phyloP scores from a whole-genome alignment of 1,139 yeast species.

The Meyerozyma sp. region DNA sequence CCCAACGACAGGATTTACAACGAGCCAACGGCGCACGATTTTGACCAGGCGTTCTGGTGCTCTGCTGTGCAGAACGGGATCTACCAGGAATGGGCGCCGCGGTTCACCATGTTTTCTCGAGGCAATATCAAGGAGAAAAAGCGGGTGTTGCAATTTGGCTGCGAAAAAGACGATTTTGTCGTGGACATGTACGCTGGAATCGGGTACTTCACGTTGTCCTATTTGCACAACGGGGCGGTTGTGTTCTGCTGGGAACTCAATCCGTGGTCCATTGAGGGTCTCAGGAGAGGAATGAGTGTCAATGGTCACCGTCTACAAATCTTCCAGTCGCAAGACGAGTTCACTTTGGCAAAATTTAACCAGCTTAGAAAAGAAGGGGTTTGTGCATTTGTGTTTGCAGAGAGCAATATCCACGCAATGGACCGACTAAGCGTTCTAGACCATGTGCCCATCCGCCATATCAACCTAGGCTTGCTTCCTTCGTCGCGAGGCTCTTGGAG shows the following conservation, averaged over 20 bases:
- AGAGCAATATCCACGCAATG: constrained; percentile 51
- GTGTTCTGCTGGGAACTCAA: constrained; percentile 81
- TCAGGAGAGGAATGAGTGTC: constrained; percentile 46
- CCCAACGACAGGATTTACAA: constrained; percentile 19
- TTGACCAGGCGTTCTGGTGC: constrained; percentile 66
- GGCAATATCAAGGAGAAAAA: constrained; percentile 83
- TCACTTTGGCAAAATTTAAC: constrained; percentile 14
- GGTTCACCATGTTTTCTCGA: constrained; percentile 83
- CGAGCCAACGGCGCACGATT: constrained; percentile 39
- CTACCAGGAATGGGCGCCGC: constrained; percentile 78
- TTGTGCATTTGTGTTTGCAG: constrained; percentile 45
- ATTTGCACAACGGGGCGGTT: constrained; percentile 50
- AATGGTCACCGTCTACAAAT: constrained; percentile 41
- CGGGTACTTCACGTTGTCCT: constrained; percentile 77
- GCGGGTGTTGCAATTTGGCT: constrained; percentile 42
- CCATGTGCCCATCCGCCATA: constrained; percentile 43
- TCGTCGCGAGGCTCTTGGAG: constrained; percentile 61
- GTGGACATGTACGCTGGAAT: constrained; percentile 82
- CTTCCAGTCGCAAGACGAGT: constrained; percentile 22
- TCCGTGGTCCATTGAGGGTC: constrained; percentile 79
- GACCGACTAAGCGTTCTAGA: constrained; percentile 30
- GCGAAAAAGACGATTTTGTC: constrained; percentile 28
- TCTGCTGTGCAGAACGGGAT: constrained; percentile 67
- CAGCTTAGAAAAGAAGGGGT: constrained; percentile 10
- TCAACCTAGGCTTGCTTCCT: constrained; percentile 77